Evolutionary conservation across 1,284 basidiomycete genomes (phyloP).

Genomic region (Vanrija pseudolonga): DNA sequence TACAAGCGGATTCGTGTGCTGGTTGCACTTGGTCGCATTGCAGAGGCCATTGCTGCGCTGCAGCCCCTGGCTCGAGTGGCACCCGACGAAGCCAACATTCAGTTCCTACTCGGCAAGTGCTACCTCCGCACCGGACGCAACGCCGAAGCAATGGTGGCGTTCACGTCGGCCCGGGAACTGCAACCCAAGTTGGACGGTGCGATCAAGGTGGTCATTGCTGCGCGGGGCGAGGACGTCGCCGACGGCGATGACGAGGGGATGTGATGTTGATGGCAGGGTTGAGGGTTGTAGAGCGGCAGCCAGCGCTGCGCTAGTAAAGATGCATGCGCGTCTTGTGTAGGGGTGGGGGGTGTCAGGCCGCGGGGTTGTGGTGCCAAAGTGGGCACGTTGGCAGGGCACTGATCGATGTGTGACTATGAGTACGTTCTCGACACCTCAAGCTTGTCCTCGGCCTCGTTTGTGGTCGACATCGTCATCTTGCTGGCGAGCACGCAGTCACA

Average conservation of each 20-base stretch:
- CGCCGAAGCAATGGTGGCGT: conserved; percentile 71
- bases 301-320: too few species aligned
- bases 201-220: conserved; percentile 42
- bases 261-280: too few species aligned
- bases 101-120: conserved; percentile 89
- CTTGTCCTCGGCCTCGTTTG: too few species aligned
- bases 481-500: too few species aligned
- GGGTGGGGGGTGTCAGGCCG: too few species aligned
- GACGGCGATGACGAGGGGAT: conserved; percentile 42
- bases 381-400: too few species aligned
- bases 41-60: conserved; percentile 71
- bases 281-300: too few species aligned
- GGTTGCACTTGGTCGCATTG: conserved; percentile 72
- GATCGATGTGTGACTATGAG: too few species aligned
- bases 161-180: conserved; percentile 78
- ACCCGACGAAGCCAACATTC: conserved; percentile 89
- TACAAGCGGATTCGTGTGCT: conserved; percentile 86
- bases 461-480: too few species aligned
- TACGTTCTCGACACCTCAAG: too few species aligned
- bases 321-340: too few species aligned
- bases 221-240: conserved; percentile 54
- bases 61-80: conserved; percentile 68
- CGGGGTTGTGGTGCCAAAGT: too few species aligned
- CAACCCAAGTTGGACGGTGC: conserved; percentile 52
- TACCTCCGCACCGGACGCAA: conserved; percentile 74